These are phyloP conservation scores for Dentiscutata heterogama DNA, from an alignment of 371 early-diverging fungal species.

Conservation along the genomic window DNA sequence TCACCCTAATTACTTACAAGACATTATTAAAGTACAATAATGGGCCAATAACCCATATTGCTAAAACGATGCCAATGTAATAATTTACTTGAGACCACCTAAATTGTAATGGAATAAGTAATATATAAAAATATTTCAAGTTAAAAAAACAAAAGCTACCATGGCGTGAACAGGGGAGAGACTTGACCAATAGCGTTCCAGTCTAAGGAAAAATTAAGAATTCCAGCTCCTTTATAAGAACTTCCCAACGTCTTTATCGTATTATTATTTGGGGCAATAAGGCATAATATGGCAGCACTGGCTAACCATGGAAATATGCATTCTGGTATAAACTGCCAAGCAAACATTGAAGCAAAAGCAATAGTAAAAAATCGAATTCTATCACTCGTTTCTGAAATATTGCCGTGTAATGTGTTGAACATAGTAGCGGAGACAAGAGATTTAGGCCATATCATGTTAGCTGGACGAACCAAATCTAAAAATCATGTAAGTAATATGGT, in stretches of 20 bases:
- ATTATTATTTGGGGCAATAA: conserved; percentile 51
- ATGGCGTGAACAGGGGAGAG: conserved; percentile 29
- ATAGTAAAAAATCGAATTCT: conserved; percentile 55
- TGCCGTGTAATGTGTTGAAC: conserved; percentile 64
- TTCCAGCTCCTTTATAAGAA: conserved; percentile 56
- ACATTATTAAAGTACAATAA: conserved; percentile 71
- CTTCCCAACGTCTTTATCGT: conserved; percentile 64
- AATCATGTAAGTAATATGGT: not conserved
- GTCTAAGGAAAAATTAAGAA: conserved; percentile 52
- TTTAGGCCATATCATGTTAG: conserved; percentile 68
- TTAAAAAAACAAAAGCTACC: not conserved
- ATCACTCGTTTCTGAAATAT: conserved; percentile 47
- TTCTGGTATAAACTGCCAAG: conserved; percentile 68
- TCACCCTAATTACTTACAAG: conserved; percentile 68
- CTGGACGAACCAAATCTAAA: conserved; percentile 26
- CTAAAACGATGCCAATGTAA: conserved; percentile 69
- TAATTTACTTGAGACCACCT: conserved; percentile 78
- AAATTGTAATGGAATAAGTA: conserved; percentile 44
- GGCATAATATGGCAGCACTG: conserved; percentile 57
- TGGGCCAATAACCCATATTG: conserved; percentile 77
- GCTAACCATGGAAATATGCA: conserved; percentile 66
- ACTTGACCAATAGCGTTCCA: conserved; percentile 48
- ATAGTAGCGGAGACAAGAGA: conserved; percentile 68
- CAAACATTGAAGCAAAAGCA: conserved; percentile 54
- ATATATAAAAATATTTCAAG: no score